Conservation (phyloP, 2,329 filamentous ascomycete species). For the Pseudocercospora fijiensis region DNA sequence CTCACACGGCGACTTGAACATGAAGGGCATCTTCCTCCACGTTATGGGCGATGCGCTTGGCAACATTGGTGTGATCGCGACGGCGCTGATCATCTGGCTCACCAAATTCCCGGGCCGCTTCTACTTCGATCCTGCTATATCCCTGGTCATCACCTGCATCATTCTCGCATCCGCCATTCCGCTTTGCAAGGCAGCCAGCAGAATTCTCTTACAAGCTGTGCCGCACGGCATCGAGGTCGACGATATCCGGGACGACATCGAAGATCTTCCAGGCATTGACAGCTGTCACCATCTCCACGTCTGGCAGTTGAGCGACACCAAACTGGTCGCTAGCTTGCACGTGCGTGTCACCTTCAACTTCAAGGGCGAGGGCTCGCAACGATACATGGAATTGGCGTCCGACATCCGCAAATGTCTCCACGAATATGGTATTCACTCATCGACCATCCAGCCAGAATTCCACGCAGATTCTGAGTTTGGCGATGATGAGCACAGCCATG, state of each 20-base stretch:
- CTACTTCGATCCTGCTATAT: constrained; percentile 90
- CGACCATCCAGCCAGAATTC: constrained; percentile 94
- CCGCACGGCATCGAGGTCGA: constrained; percentile 84
- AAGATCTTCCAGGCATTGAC: constrained; percentile 77
- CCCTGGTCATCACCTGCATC: constrained; percentile 84
- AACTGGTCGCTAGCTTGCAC: constrained; percentile 89
- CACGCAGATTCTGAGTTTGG: constrained; percentile 38
- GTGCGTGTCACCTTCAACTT: constrained; percentile 90
- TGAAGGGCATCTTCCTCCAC: constrained; percentile 72
- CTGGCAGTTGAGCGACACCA: constrained; percentile 95
- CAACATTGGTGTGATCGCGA: constrained; percentile 80
- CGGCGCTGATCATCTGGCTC: constrained; percentile 87
- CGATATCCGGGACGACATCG: constrained; percentile 89
- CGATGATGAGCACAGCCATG: constrained; percentile 37
- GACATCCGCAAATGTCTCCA: constrained; percentile 85
- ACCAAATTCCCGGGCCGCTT: constrained; percentile 76
- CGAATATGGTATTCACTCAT: constrained; percentile 92
- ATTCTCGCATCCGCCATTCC: constrained; percentile 72
- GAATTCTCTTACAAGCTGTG: constrained; percentile 91
- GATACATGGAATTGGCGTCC: constrained; percentile 87
- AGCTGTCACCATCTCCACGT: constrained; percentile 96
- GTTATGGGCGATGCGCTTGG: constrained; percentile 80
- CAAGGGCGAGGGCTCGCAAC: constrained; percentile 68
- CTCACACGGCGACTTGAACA: constrained; percentile 86
- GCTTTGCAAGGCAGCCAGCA: constrained; percentile 73